A percentile compares a stretch with the other conserved stretches of the same genome.
phyloP scores from a whole-genome alignment of 2,329 filamentous ascomycete genomes.

The Penicillium rolfsii region DNA sequence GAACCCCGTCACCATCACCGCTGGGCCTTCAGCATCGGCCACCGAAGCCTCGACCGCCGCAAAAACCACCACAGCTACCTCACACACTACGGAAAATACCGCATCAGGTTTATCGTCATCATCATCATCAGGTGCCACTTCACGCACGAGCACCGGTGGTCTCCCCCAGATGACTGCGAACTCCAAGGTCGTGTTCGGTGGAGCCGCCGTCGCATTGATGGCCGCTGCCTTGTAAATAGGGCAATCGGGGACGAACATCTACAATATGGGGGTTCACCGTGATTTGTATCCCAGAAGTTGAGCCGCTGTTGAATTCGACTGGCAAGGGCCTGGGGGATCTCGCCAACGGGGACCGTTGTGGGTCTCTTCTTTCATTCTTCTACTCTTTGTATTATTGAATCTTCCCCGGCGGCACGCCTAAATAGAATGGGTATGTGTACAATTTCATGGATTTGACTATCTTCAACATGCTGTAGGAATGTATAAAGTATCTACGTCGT shows the following conservation, averaged over 20 bases:
- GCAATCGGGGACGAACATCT: not conserved
- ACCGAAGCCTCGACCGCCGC: slow-evolving; percentile 1
- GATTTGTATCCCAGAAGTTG: not conserved
- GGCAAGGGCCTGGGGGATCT: too few species aligned
- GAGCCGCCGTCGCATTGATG: slow-evolving; percentile 8
- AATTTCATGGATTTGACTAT: not conserved
- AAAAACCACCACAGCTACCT: not conserved
- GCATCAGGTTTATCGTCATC: not conserved
- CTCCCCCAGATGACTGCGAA: slow-evolving; percentile 13
- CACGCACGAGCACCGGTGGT: slow-evolving; percentile 13
- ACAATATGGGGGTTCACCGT: not conserved
- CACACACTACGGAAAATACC: not conserved
- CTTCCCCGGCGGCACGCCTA: not conserved
- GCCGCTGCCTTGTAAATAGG: slow-evolving; percentile 9
- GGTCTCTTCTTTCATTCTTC: not conserved
- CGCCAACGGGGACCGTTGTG: too few species aligned
- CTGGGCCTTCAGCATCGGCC: slow-evolving; percentile 6
- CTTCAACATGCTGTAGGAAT: not conserved
- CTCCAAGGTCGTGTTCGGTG: slow-evolving; percentile 7
- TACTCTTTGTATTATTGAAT: not conserved
- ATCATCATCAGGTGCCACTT: not conserved
- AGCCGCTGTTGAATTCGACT: not conserved
- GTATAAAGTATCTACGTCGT: not conserved
- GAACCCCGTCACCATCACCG: slow-evolving; percentile 31
- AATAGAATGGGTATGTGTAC: not conserved